These are phyloP conservation scores for Ophiocordyceps robertsii DNA, from an alignment of 2,329 filamentous ascomycete species.

Conservation along the genomic window DNA sequence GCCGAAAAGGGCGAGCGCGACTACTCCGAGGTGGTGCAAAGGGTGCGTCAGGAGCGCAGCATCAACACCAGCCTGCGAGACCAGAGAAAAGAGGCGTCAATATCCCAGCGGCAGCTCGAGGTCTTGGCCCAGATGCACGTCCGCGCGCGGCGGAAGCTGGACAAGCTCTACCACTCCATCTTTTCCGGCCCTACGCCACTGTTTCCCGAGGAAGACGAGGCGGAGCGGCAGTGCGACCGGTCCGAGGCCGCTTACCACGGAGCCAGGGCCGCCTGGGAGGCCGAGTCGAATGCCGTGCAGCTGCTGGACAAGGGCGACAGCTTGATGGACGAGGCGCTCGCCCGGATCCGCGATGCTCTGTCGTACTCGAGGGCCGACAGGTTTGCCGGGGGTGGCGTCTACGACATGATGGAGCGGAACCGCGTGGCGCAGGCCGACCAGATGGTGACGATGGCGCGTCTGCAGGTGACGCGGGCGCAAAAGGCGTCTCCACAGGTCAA, in stretches of 20 bases:
- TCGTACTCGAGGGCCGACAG: constrained; percentile 29
- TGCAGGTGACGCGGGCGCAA: constrained; percentile 25
- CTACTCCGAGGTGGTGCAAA: constrained; percentile 37
- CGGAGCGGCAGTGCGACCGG: constrained; percentile 22
- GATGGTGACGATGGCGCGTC: constrained; percentile 24
- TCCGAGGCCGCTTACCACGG: constrained; percentile 24
- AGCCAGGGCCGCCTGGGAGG: constrained; percentile 19
- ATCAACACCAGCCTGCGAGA: constrained; percentile 23
- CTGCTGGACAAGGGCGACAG: constrained; percentile 25
- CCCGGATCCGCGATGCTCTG: constrained; percentile 27
- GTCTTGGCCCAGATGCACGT: constrained; percentile 19
- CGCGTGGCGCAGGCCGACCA: constrained; percentile 33
- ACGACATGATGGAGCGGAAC: constrained; percentile 40
- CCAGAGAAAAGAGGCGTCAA: constrained; percentile 26
- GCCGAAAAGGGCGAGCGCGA: constrained; percentile 40
- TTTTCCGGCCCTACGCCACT: constrained; percentile 38
- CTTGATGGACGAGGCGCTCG: constrained; percentile 20
- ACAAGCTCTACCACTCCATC: constrained; percentile 35
- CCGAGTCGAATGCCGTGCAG: constrained; percentile 25
- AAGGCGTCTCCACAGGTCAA: constrained; percentile 23
- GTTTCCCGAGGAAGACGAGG: constrained; percentile 38
- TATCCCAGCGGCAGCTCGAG: constrained; percentile 21
- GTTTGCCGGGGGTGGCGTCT: constrained; percentile 32
- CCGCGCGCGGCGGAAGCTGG: constrained; percentile 30
- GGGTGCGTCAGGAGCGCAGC: constrained; percentile 30